Evolutionary conservation across 192 early-diverging fungal species (phyloP).

Genomic region (Coemansia sp.): DNA sequence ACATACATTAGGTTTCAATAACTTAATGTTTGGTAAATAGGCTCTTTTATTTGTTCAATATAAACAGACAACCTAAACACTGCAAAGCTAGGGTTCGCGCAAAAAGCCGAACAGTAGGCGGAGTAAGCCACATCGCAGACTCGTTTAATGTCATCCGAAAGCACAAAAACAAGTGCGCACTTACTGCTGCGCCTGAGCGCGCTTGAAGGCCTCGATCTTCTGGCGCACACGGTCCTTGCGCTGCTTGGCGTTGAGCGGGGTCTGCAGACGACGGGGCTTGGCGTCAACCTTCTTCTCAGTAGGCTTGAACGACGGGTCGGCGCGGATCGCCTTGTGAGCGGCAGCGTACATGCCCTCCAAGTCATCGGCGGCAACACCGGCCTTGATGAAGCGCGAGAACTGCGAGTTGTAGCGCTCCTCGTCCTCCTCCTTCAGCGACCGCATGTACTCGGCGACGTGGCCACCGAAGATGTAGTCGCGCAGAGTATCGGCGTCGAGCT

Average conservation of each 20-base stretch:
- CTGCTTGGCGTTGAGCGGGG: conserved; percentile 86
- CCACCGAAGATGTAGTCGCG: conserved; percentile 97
- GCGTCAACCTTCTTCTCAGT: conserved; percentile 71
- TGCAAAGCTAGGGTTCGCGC: conserved; percentile 35
- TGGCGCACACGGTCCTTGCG: conserved; percentile 83
- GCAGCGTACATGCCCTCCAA: conserved; percentile 93
- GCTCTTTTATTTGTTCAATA: conserved; percentile 11
- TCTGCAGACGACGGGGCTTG: conserved; percentile 71
- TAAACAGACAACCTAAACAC: conserved; percentile 38
- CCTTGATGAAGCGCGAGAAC: conserved; percentile 90
- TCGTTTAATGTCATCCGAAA: conserved; percentile 34
- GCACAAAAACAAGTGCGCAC: not conserved
- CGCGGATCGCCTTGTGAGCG: conserved; percentile 94
- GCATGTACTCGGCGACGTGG: conserved; percentile 99
- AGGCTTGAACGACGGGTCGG: conserved; percentile 72
- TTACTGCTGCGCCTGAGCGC: conserved; percentile 25
- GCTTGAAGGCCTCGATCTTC: conserved; percentile 81
- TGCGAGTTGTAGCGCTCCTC: conserved; percentile 96
- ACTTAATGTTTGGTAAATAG: not conserved
- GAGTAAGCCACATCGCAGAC: conserved; percentile 54
- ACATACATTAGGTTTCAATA: too few species aligned
- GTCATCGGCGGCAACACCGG: conserved; percentile 81
- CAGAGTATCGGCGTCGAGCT: conserved; percentile 88
- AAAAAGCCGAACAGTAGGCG: conserved; percentile 26
- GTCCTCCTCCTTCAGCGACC: conserved; percentile 96